A percentile compares a stretch with the other conserved stretches of the same genome.
Evolutionary conservation across 108 stramenopile genomes (phyloP).

Genomic region (Cafeteria roenbergensis): DNA sequence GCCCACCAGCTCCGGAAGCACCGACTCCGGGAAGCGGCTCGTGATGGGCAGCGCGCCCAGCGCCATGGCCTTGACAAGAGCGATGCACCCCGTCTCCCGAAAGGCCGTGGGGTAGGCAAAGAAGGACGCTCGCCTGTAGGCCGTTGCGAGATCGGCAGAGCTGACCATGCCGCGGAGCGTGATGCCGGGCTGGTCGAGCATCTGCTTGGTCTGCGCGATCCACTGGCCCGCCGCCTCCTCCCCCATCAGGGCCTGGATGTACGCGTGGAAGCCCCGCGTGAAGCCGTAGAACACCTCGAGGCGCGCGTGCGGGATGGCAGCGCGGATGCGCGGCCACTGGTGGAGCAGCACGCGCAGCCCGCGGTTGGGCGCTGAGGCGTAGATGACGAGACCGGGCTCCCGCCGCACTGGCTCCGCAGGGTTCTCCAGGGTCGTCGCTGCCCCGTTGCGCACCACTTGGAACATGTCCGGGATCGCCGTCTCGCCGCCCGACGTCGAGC

Average conservation of each 20-base stretch:
- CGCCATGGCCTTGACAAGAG: constrained; percentile 44
- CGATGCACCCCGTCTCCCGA: constrained; percentile 42
- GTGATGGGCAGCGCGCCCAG: constrained; percentile 43
- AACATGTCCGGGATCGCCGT: too few species aligned
- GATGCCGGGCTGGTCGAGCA: constrained; percentile 28
- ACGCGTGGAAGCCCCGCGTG: constrained; percentile 22
- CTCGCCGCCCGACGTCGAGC: too few species aligned
- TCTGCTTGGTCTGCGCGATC: constrained; percentile 4
- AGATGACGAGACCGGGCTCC: too few species aligned
- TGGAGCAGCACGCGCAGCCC: constrained; percentile 24
- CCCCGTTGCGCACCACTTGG: too few species aligned
- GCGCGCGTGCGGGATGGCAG: constrained; percentile 16
- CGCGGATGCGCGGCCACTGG: constrained; percentile 27
- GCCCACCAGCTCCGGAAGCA: constrained; percentile 30
- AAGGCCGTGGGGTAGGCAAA: constrained; percentile 40
- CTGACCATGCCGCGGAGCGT: constrained; percentile 35
- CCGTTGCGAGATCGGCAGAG: constrained; percentile 24
- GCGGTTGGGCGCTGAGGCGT: constrained; percentile 36
- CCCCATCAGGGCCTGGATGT: constrained; percentile 9
- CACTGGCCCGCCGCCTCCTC: constrained; percentile 16
- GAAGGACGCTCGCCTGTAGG: constrained; percentile 33
- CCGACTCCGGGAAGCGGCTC: constrained; percentile 24
- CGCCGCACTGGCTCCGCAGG: too few species aligned
- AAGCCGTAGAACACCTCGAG: constrained; percentile 42
- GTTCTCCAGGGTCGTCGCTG: too few species aligned